Evolutionary conservation across 116 monocot genomes (phyloP).

Genomic region (Cymodocea nodosa): DNA sequence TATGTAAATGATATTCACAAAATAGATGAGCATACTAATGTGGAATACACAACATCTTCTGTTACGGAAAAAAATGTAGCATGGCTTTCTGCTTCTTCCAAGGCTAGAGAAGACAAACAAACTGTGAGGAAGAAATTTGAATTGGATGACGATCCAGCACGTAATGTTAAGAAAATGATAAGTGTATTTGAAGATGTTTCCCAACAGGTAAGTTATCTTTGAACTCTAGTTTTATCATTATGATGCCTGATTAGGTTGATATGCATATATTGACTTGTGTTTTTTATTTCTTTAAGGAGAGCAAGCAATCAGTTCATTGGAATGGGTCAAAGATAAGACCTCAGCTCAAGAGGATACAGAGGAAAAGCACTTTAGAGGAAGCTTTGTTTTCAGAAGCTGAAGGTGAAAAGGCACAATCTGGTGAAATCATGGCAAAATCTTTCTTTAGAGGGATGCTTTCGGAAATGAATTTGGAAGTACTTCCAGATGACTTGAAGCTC

Average conservation of each 20-base stretch:
- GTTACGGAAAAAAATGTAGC: slow-evolving; percentile 1
- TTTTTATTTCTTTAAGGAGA: neutral
- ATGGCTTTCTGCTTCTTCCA: neutral
- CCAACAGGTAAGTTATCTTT: slow-evolving; percentile 25
- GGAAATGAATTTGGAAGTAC: slow-evolving; percentile 16
- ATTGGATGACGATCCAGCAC: slow-evolving; percentile 4
- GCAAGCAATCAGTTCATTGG: slow-evolving; percentile 12
- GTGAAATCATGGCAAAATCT: slow-evolving; percentile 33
- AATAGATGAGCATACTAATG: slow-evolving; percentile 1
- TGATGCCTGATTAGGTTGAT: neutral
- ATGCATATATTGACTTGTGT: neutral
- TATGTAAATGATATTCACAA: slow-evolving; percentile 2
- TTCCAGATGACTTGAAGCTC: neutral
- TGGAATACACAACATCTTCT: slow-evolving; percentile 2
- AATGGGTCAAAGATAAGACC: slow-evolving; percentile 10
- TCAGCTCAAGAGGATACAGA: slow-evolving; percentile 9
- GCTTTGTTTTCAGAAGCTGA: slow-evolving; percentile 14
- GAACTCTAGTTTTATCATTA: neutral
- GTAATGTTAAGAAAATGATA: slow-evolving; percentile 43
- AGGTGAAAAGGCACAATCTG: slow-evolving; percentile 4
- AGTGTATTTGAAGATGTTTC: slow-evolving; percentile 31
- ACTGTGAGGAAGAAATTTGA: slow-evolving; percentile 5
- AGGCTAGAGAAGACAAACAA: slow-evolving; percentile 3
- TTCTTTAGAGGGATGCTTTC: slow-evolving; percentile 36
- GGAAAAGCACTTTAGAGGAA: slow-evolving; percentile 13